These are phyloP conservation scores for Centella asiatica DNA, from an alignment of 129 eudicot genomes.

Conservation along the genomic window DNA sequence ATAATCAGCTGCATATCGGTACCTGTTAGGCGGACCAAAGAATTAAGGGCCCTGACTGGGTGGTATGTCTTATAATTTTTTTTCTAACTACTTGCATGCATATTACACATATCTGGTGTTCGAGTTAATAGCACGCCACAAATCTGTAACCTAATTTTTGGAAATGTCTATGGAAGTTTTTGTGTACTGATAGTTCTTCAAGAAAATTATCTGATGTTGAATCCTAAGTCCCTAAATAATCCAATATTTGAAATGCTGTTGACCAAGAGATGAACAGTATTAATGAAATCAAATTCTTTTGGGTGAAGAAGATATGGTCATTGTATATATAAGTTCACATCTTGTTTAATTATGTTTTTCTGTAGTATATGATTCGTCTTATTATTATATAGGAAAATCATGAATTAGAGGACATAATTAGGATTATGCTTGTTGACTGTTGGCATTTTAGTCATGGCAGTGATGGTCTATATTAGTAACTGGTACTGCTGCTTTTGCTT, in stretches of 20 bases:
- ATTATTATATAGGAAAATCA: too few species aligned
- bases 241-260: too few species aligned
- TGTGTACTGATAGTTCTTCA: neutral
- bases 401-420: too few species aligned
- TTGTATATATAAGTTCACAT: too few species aligned
- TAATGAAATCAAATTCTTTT: too few species aligned
- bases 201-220: neutral
- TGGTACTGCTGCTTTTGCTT: neutral
- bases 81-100: neutral
- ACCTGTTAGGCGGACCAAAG: slow-evolving; percentile 82
- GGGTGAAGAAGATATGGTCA: too few species aligned
- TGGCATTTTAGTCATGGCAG: neutral
- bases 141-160: neutral
- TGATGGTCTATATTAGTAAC: neutral
- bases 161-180: neutral
- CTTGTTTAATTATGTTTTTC: too few species aligned
- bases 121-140: neutral
- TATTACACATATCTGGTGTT: too few species aligned
- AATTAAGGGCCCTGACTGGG: slow-evolving; percentile 64
- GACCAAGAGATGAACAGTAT: too few species aligned
- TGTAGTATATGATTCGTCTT: too few species aligned
- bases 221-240: neutral
- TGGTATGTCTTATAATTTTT: slow-evolving; percentile 41
- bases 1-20: slow-evolving; percentile 43
- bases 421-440: neutral